Conservation (phyloP, 495 filamentous ascomycete genomes). For the Penicillium odoratum region DNA sequence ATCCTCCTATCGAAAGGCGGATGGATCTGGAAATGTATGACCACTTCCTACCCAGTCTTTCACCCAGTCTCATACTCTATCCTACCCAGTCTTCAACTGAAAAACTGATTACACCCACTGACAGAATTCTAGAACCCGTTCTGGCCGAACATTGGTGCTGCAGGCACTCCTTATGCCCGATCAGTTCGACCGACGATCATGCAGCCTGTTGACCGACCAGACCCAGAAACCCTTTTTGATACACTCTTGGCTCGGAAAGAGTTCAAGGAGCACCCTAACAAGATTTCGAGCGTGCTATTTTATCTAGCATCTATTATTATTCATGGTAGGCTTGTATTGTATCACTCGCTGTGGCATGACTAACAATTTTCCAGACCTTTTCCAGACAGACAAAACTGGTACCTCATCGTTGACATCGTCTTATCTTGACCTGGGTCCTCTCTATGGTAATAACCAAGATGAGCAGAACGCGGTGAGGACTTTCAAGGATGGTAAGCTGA, state of each 20-base stretch:
- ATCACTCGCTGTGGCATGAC: background rate
- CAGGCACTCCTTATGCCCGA: slow-evolving; percentile 68
- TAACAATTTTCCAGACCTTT: slow-evolving; percentile 45
- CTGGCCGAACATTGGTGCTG: slow-evolving; percentile 65
- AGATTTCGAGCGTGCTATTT: slow-evolving; percentile 85
- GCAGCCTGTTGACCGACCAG: slow-evolving; percentile 65
- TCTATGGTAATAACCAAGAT: slow-evolving; percentile 79
- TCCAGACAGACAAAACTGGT: slow-evolving; percentile 58
- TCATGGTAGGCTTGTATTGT: slow-evolving; percentile 52
- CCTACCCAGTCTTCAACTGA: background rate
- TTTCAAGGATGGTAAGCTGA: slow-evolving; percentile 79
- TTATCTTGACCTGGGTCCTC: slow-evolving; percentile 79
- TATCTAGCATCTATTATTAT: slow-evolving; percentile 90
- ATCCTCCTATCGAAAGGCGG: slow-evolving; percentile 63
- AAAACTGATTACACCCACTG: background rate
- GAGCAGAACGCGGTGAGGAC: slow-evolving; percentile 77
- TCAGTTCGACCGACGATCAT: slow-evolving; percentile 65
- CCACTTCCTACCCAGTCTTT: background rate
- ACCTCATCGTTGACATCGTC: slow-evolving; percentile 73
- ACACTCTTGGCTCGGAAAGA: slow-evolving; percentile 63
- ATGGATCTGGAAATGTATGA: slow-evolving; percentile 67
- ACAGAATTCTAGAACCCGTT: slow-evolving; percentile 49
- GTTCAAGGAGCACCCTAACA: slow-evolving; percentile 68
- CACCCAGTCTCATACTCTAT: too few relatives aligned
- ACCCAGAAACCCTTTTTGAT: slow-evolving; percentile 78